These are phyloP conservation scores for Suillus occidentalis DNA, from an alignment of 768 basidiomycete species.

Conservation along the genomic window DNA sequence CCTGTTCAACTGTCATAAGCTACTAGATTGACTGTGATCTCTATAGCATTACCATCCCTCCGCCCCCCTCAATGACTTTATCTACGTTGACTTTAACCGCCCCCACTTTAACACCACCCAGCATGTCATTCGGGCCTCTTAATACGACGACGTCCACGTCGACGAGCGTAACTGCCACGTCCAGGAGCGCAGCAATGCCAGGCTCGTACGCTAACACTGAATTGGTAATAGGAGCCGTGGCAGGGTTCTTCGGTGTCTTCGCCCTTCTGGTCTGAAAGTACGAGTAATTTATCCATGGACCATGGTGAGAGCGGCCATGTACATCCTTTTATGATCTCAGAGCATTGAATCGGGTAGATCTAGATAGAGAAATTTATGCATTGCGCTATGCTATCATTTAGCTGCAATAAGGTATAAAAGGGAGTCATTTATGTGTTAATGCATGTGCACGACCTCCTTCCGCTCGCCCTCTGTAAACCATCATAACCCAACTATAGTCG, in stretches of 20 bases:
- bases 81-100: not conserved
- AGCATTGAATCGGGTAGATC: not conserved
- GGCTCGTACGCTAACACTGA: conserved; percentile 1
- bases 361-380: not conserved
- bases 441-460: not conserved
- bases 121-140: not conserved
- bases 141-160: not conserved
- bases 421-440: not conserved
- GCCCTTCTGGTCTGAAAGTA: conserved; percentile 4
- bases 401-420: not conserved
- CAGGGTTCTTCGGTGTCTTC: not conserved
- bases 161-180: not conserved
- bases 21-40: not conserved
- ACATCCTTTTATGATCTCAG: not conserved
- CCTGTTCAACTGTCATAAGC: not conserved
- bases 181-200: not conserved
- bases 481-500: conserved; percentile 69
- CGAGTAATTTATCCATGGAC: not conserved
- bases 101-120: not conserved
- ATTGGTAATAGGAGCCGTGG: conserved; percentile 7
- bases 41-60: not conserved
- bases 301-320: not conserved
- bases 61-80: not conserved
- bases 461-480: conserved; percentile 25
- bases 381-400: conserved; percentile 2